Base-by-base conservation (phyloP, 2,329 filamentous ascomycete species). In the Coniochaeta hoffmannii region DNA sequence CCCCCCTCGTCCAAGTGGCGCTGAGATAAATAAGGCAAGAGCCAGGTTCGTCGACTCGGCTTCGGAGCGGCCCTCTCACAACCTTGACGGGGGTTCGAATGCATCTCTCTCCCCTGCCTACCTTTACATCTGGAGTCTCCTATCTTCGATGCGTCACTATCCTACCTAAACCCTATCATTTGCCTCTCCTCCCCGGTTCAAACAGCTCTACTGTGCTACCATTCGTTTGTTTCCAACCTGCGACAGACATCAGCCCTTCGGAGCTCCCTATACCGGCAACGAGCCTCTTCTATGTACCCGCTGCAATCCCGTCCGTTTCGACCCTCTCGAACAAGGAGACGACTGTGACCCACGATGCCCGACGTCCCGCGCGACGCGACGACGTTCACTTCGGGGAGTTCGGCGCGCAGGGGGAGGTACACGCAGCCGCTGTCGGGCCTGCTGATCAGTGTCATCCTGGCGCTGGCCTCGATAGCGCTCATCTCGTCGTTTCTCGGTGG, bases 401-500 rank as follows among this genome's bases (percentile, higher is more conserved):
- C 53, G 55, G 49, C 44, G 17, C 54, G 36, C 30, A 54, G 52
- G 14, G 53, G 52, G 15, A 46, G 28, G 14, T 50, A 56, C 26
- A 54, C 53, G 36, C 59, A 62, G 34, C 62, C 62, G 26, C 54
- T 63, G 36, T 35, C 57, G 32, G 63, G 62, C 36, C 44, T 63
- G 55, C 59, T 64, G 28, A 54, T 61, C 31, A 63, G 63, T 56
- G 59, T 63, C 53, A 58, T 62, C 46, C 61, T 64, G 9, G 58
- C 62, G n/a, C 57, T 63, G 59, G 35, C 60, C n/a, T 64, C 62
- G 22, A 52, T 61, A n/a, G 58, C 58, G 14, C 60, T 61, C n/a
- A 60, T 64, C 15, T 62, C 63, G 11, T 54, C 55, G 11, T 63
- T 64, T 50, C 31, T 62, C 32, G 60, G 63, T 64, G 46, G 61